Percentiles rank a stretch among this genome's conserved stretches.
phyloP scores from a whole-genome alignment of 2,329 filamentous ascomycete species.

The Aspergillus terreus region DNA sequence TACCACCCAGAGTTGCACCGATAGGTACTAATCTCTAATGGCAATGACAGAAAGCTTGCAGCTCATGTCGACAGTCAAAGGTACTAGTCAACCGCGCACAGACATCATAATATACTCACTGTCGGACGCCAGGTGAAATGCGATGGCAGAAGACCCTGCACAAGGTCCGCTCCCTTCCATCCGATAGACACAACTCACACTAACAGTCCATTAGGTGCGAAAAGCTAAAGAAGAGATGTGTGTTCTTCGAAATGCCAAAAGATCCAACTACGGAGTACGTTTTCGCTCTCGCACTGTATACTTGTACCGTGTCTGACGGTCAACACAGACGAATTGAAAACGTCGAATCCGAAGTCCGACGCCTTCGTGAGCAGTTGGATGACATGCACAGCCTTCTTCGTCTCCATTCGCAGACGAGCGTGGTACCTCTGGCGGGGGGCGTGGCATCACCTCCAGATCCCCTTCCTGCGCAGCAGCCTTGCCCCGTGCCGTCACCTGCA shows the following conservation, averaged over 20 bases:
- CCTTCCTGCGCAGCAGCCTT: background rate
- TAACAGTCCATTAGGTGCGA: conserved; percentile 23
- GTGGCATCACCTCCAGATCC: conserved; percentile 2
- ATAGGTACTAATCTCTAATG: background rate
- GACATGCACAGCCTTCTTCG: conserved; percentile 21
- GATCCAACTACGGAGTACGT: conserved; percentile 27
- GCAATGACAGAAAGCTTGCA: conserved; percentile 33
- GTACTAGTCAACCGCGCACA: conserved; percentile 12
- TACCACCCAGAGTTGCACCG: background rate
- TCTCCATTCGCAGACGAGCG: background rate
- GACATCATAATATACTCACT: background rate
- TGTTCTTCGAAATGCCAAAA: conserved; percentile 34
- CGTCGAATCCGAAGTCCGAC: conserved; percentile 30
- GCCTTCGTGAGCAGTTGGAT: conserved; percentile 26
- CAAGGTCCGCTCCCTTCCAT: conserved; percentile 20
- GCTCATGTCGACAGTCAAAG: conserved; percentile 37
- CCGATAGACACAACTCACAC: background rate
- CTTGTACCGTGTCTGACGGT: background rate
- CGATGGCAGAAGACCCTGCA: conserved; percentile 35
- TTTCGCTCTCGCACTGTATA: background rate
- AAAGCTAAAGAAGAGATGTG: conserved; percentile 32
- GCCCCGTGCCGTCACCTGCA: background rate
- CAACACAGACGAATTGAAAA: conserved; percentile 27
- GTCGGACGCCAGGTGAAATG: conserved; percentile 28
- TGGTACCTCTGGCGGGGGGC: background rate